These are phyloP conservation scores for Globisporangium canariense DNA, from an alignment of 352 stramenopile genomes.

Conservation along the genomic window DNA sequence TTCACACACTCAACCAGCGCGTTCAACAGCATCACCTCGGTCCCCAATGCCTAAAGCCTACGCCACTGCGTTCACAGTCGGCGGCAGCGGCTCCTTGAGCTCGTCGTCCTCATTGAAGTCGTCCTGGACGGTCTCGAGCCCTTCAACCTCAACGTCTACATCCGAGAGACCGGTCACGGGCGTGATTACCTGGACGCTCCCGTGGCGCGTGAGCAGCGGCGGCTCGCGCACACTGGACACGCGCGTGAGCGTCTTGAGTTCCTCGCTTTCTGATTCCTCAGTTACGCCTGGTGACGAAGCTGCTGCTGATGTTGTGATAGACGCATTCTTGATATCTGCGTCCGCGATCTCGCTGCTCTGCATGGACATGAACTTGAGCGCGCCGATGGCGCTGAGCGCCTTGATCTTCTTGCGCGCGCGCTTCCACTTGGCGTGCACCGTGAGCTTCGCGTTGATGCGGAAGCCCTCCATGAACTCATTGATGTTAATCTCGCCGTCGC, in stretches of 20 bases:
- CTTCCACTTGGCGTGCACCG: slow-evolving; percentile 85
- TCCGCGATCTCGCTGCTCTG: slow-evolving; percentile 9
- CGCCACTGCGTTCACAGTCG: neutral
- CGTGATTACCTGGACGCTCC: slow-evolving; percentile 64
- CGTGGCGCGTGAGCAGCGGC: slow-evolving; percentile 58
- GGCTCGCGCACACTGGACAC: slow-evolving; percentile 30
- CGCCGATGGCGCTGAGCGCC: slow-evolving; percentile 73
- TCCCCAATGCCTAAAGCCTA: neutral
- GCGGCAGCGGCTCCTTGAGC: neutral
- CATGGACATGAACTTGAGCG: slow-evolving; percentile 37
- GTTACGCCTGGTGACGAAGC: neutral
- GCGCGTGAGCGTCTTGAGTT: slow-evolving; percentile 23
- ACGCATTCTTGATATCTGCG: slow-evolving; percentile 6
- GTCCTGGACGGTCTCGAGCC: slow-evolving; percentile 32
- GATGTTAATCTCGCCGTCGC: slow-evolving; percentile 88
- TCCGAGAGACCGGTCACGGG: slow-evolving; percentile 12
- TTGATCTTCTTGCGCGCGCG: slow-evolving; percentile 86
- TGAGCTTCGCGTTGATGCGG: slow-evolving; percentile 83
- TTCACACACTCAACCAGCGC: neutral
- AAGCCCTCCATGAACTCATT: slow-evolving; percentile 91
- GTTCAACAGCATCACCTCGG: neutral
- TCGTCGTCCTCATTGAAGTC: slow-evolving; percentile 26
- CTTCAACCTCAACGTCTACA: slow-evolving; percentile 20
- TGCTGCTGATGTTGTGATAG: neutral
- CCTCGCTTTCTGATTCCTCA: slow-evolving; percentile 16